Evolutionary conservation across 495 filamentous ascomycete species (phyloP), one percentile per base, ranked within the genome.

Genomic region (Podospora australis): DNA sequence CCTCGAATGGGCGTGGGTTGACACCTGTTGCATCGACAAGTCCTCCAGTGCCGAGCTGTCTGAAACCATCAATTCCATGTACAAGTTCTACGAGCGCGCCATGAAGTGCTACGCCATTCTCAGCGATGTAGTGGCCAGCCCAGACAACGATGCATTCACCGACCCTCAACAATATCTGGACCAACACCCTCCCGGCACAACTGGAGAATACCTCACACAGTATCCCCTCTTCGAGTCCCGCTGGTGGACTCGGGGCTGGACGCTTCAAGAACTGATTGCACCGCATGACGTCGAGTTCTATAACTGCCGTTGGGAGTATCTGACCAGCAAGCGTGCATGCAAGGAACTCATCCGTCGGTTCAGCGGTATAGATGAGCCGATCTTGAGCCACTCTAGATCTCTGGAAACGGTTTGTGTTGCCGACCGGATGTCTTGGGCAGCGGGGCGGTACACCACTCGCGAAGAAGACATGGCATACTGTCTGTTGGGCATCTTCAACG

Each of bases 231-330:
- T n/a, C n/a, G 26, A 19, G n/a, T 62, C 54, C 39, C 48, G 53
- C n/a, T 71, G 69, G 66, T 65, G 65, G n/a, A 63, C 44, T 3
- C 41, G 67, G 68, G 63, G 38, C 52, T n/a, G n/a, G n/a, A n/a
- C n/a, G n/a, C n/a, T n/a, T n/a, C n/a, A n/a, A n/a, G n/a, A n/a
- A n/a, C n/a, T 68, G n/a, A 49, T 59, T 30, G 59, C 59, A 10
- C 51, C 59, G 2, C 16, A 26, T 2, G 39, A 52, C 3, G 39
- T 62, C 7, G 35, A 54, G 9, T 59, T 59, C 39, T 62, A 57
- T 23, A 41, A 47, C 29, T 6, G 20, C 6, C 30, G 42, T 19
- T 59, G 56, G 54, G 14, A 50, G 4, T 14, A 26, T 10, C 24
- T 54, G 9, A 48, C 47, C 14, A 55, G 44, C 9, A 52, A 49